Evolutionary conservation across 179 eudicot genomes (phyloP), one percentile per base, ranked within the genome.

Genomic region (Nepenthes alata): DNA sequence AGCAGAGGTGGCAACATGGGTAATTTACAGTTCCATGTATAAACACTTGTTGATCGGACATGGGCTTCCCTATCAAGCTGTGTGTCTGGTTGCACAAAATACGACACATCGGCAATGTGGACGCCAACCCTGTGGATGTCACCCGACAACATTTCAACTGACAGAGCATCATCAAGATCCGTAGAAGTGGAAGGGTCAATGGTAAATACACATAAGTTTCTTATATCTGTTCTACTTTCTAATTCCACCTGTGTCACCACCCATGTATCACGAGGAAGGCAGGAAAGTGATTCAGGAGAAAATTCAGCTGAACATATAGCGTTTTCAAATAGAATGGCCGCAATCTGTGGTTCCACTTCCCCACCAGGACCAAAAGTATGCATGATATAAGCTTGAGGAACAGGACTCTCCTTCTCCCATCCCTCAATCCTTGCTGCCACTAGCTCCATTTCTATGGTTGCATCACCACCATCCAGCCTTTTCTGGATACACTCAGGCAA

Each of bases 101-200:
- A 85, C 3, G 98, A 89, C 6, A 72, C 96, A 70, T 93, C 98
- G 57, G 96, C 87, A 45, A 93, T 86, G 72, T 93, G 98, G 58
- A 93, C 96, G 57, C 98, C 96, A 2, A 89, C 89, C 73, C 90
- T 77, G 59, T 64, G 77, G 47, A 62, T 61, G 36, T 80, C 87
- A 70, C 59, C 62, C 14, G 86, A 65, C 55, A 85, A 37, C 77
- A 58, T 89, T 70, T 89, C 88, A 58, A 89, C 73, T 14, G 98
- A 93, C 37, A 93, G 72, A 14, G 96, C 98, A 76, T 93, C 98
- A 74, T 93, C 98, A 35, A 89, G 86, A 77, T 93, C 96, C 11
- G 88, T 80, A 44, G 98, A 95, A 62, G 85, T 78, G 44, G 88
- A 63, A 59, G 98, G 95, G 72, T 93, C 98, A 56, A 93, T 89